Base-by-base conservation (phyloP, 2,329 filamentous ascomycete genomes). In the Xylaria multiplex region DNA sequence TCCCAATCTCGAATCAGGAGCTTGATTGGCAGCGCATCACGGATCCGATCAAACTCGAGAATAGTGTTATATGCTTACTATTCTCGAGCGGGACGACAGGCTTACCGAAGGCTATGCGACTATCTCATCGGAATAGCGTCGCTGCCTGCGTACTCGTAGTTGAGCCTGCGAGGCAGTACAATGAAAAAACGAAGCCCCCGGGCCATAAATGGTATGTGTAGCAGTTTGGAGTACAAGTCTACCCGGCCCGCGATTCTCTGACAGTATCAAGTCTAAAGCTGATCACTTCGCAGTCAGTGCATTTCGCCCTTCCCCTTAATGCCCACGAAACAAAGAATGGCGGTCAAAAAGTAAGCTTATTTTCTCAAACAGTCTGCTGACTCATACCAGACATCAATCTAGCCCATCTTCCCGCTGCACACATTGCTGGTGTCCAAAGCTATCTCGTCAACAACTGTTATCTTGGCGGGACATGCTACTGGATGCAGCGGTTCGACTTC, bases 401-500 rank as follows among this genome's bases (percentile, higher is more conserved):
- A 27, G 82, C 76, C 1, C 83, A 84, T 67, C 71, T 84, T 0
- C 82, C 82, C 0, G 76, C 79, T 0, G 81, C 81, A 1, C 83
- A 85, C 71, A 81, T 84, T 32, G 82, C 82, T 3, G 82, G 82
- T 3, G 68, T 83, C 1, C 79, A 80, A 60, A 75, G 77, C n/a
- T 83, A 83, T 66, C 76, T 84, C 13, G 69, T 82, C 53, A 79
- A 79, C 48, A 72, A 75, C 0, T 73, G 77, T 9, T 83, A 81
- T 64, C 75, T 80, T 43, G 84, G 81, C 37, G 81, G 81, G 2
- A 76, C 79, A 0, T 80, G 86, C 2, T 90, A 86, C 79, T 90
- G 88, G 88, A 90, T 90, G 88, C 79, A 82, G 3, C 81, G 79
- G 46, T 90, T 90, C 73, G 82, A 87, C 66, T 86, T 88, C 65